Conservation (phyloP, 2,329 filamentous ascomycete species). For the Hymenoscyphus occultus region DNA sequence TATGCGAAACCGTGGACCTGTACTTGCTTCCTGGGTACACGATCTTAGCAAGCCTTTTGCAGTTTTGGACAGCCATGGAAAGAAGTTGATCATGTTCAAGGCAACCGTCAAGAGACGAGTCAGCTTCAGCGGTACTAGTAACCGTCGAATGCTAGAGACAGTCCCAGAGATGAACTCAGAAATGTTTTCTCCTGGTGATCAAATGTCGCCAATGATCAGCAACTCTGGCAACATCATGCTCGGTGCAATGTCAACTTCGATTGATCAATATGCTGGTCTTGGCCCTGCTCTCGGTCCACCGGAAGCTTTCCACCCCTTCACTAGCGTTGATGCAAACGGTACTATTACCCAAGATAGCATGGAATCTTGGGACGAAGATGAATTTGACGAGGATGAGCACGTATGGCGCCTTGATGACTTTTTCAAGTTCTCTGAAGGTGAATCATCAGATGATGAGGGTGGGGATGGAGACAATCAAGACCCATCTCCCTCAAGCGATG, state of each 20-base stretch:
- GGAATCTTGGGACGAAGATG: constrained; percentile 48
- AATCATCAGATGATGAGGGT: constrained; percentile 53
- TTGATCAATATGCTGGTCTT: constrained; percentile 45
- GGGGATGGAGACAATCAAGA: constrained; percentile 58
- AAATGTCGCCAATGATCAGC: constrained; percentile 53
- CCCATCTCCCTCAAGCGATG: constrained; percentile 12
- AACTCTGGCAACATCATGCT: constrained; percentile 76
- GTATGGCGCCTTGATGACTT: constrained; percentile 68
- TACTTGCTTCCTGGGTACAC: constrained; percentile 36
- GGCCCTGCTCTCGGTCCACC: constrained; percentile 68
- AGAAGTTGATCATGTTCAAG: constrained; percentile 42
- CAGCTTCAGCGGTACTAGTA: constrained; percentile 39
- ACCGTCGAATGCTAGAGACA: neutral
- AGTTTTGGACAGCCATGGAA: constrained; percentile 41
- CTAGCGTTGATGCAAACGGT: constrained; percentile 53
- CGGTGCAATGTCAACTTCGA: constrained; percentile 49
- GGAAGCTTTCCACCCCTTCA: constrained; percentile 73
- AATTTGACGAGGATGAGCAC: constrained; percentile 63
- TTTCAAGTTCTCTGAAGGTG: constrained; percentile 61
- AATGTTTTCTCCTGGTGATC: constrained; percentile 7
- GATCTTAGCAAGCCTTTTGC: constrained; percentile 40
- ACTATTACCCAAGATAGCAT: constrained; percentile 52
- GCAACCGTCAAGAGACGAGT: constrained; percentile 36
- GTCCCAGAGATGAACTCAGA: constrained; percentile 3
- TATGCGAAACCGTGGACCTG: constrained; percentile 31